Base-by-base conservation (phyloP, 23 red algal species). In the Gracilaria vermiculophylla region DNA sequence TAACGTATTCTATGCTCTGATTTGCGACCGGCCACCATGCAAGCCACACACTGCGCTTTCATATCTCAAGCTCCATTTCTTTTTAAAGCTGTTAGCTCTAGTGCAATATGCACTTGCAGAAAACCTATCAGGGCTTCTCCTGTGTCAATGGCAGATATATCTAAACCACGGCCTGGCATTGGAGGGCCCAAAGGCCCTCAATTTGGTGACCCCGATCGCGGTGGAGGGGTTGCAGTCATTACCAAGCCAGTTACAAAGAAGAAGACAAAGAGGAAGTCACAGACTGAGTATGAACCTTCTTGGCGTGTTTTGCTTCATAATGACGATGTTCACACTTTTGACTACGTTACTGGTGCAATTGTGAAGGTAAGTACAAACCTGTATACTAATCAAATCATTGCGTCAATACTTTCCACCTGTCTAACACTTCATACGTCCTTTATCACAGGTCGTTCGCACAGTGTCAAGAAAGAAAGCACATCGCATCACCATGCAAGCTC, bases 271-370 rank as follows among this genome's bases (percentile, higher is more conserved):
- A 77, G 89, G 21, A 96, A 96, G 91, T 82, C 85, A 20, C 78
- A 99, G 40, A 94, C 89, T 16, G 93, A 95, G 44, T 72, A 94
- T 16, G 97, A 99, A 71, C 78, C 81, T 36, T 91, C 86, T 41
- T 99, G 97, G 97, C 97, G 97, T 19, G 97, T 99, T 6, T 73
- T 99, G 66, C 81, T 99, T 27, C 97, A 99, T 71, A 99, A 99
- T 45, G 97, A 99, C 67, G 91, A 99, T 58, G 92, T 99, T 31
- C 97, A 99, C 70, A 99, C 97, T 49, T 99, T 99, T 85, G 92
- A 95, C 27, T 99, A 99, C 60, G 97, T 99, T 14, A 99, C 94
- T 29, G 64, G 87, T 31, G 82, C 93, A 58, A 94, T 99, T 28
- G 94, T 96, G 50, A 91, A 94, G 75, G 84, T 88, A 62, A 29